phyloP scores from a whole-genome alignment of 2,329 filamentous ascomycete species.

The Xylariaceae sp. region DNA sequence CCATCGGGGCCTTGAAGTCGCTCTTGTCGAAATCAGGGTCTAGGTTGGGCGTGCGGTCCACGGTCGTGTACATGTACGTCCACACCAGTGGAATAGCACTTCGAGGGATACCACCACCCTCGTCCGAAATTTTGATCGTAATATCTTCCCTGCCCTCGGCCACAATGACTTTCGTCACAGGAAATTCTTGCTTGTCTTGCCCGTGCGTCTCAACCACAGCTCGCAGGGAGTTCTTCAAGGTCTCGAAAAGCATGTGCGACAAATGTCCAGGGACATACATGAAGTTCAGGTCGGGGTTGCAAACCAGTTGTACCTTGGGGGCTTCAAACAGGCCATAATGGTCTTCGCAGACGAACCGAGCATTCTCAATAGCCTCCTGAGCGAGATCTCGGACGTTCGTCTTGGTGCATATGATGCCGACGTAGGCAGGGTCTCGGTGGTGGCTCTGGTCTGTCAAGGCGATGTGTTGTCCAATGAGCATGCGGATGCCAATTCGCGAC shows the following conservation, averaged over 20 bases:
- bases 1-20: slow-evolving; percentile 99
- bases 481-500: slow-evolving; percentile 97
- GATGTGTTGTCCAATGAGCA: slow-evolving; percentile 98
- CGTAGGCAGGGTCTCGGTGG: slow-evolving; percentile 85
- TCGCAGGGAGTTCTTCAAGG: slow-evolving; percentile 94
- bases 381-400: slow-evolving; percentile 94
- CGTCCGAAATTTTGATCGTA: slow-evolving; percentile 96
- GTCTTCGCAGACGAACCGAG: slow-evolving; percentile 97
- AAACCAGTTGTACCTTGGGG: slow-evolving; percentile 93
- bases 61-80: slow-evolving; percentile 99
- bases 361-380: slow-evolving; percentile 96
- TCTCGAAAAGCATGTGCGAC: slow-evolving; percentile 99
- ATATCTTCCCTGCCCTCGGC: slow-evolving; percentile 98
- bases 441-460: slow-evolving; percentile 91
- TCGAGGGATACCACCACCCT: slow-evolving; percentile 91
- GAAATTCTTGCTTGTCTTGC: slow-evolving; percentile 92
- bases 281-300: slow-evolving; percentile 89
- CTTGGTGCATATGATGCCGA: slow-evolving; percentile 98
- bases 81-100: slow-evolving; percentile 95
- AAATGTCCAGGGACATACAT: slow-evolving; percentile 99
- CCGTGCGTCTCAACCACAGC: slow-evolving; percentile 95
- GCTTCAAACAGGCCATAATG: slow-evolving; percentile 97
- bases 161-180: slow-evolving; percentile 94
- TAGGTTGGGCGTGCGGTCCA: slow-evolving; percentile 88
- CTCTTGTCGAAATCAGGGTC: slow-evolving; percentile 98